Percentiles rank a stretch among this genome's conserved stretches.
Conservation (phyloP, 805 yeast species). For the Diddensiella caesifluorescens region DNA sequence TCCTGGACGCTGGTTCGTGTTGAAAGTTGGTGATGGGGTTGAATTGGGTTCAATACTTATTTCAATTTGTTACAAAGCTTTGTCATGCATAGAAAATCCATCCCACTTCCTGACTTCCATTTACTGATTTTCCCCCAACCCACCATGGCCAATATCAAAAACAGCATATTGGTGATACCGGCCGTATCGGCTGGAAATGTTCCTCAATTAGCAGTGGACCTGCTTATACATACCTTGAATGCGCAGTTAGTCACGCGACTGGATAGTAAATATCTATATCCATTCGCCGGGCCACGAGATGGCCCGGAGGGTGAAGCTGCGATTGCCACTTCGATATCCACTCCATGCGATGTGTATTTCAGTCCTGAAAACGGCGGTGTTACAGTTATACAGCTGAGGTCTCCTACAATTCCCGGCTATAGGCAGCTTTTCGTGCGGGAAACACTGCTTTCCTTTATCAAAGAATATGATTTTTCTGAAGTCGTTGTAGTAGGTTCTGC, state of each 20-base stretch:
- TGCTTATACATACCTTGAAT: constrained; percentile 59
- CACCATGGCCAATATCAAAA: too few species aligned
- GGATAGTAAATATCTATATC: constrained; percentile 60
- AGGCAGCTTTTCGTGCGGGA: constrained; percentile 46
- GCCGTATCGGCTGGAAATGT: constrained; percentile 83
- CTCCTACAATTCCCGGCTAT: constrained; percentile 74
- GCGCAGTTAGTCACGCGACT: constrained; percentile 50
- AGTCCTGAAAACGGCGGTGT: constrained; percentile 36
- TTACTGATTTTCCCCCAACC: too few species aligned
- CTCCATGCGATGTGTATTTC: constrained; percentile 61
- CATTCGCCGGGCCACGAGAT: constrained; percentile 81
- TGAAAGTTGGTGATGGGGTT: neutral
- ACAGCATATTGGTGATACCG: constrained; percentile 53
- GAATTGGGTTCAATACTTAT: too few species aligned
- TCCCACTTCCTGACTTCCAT: too few species aligned
- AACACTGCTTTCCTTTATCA: constrained; percentile 47
- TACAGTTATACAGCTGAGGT: constrained; percentile 70
- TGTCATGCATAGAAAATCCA: too few species aligned
- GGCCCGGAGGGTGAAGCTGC: constrained; percentile 20
- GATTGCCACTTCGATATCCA: constrained; percentile 39
- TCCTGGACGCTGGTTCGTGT: neutral
- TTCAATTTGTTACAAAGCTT: too few species aligned
- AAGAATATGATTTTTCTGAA: constrained; percentile 36
- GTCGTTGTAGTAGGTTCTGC: constrained; percentile 65
- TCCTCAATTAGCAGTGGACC: constrained; percentile 76